phyloP scores from a whole-genome alignment of 2,329 filamentous ascomycete genomes.

The Endocalyx cinctus region DNA sequence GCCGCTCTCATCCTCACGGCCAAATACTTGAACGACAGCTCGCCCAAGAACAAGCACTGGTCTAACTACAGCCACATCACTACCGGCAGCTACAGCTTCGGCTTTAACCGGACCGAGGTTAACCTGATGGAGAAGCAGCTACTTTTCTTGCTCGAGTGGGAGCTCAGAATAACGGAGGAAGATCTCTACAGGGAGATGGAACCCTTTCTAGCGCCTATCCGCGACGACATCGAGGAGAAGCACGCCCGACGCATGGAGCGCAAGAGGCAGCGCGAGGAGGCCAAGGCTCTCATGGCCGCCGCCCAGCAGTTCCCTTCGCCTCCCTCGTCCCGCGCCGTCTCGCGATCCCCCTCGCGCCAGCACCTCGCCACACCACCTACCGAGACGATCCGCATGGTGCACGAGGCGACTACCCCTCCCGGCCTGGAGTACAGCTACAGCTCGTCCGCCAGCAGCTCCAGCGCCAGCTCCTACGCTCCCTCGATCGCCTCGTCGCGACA shows the following conservation, averaged over 20 bases:
- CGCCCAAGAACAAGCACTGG: conserved; percentile 99
- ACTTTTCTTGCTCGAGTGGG: conserved; percentile 91
- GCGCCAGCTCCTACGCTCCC: conserved; percentile 43
- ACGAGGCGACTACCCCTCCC: conserved; percentile 39
- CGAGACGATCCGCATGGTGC: conserved; percentile 35
- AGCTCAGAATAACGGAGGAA: conserved; percentile 77
- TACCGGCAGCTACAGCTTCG: conserved; percentile 63
- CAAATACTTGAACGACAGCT: conserved; percentile 98
- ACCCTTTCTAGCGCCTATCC: conserved; percentile 81
- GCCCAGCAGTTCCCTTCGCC: conserved; percentile 39
- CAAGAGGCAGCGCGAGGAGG: conserved; percentile 34
- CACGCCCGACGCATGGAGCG: conserved; percentile 47
- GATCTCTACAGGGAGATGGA: conserved; percentile 87
- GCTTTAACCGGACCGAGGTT: conserved; percentile 91
- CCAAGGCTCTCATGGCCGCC: conserved; percentile 37
- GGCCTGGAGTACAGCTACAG: conserved; percentile 42
- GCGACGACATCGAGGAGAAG: conserved; percentile 50
- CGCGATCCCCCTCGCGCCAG: conserved; percentile 32
- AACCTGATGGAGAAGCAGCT: conserved; percentile 99
- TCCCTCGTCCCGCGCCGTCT: conserved; percentile 39
- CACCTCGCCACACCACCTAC: conserved; percentile 26
- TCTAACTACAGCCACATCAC: conserved; percentile 83
- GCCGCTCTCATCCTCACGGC: conserved; percentile 80
- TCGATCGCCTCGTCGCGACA: conserved; percentile 39
- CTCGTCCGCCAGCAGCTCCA: conserved; percentile 29